Base-by-base conservation (phyloP, 2,329 filamentous ascomycete genomes). In the Talaromyces sp. region DNA sequence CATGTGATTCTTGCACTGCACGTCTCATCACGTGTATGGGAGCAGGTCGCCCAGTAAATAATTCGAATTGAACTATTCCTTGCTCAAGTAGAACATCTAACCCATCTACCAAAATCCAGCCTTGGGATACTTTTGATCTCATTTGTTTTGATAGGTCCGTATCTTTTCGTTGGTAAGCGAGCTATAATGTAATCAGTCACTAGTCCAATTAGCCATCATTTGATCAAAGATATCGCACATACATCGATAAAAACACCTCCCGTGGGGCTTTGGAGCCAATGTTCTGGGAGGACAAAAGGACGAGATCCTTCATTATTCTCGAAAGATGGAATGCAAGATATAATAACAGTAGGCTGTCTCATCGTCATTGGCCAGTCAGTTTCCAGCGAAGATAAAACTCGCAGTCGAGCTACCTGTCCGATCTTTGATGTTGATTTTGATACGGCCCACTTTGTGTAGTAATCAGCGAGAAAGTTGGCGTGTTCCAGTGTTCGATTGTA, bases 71-170 rank as follows among this genome's bases (percentile, higher is more conserved):
- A 5, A 75, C 76, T 52, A 78, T 77, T 0, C 75, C 76, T 65
- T 78, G 76, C 66, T 78, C 76, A 1, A 76, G 74, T 1, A 78
- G 72, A 16, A 78, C 73, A 35, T 78, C 76, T 4, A 78, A 73
- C 19, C 76, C 76, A 37, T 78, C 76, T 27, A 78, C 66, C 0
- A 75, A 71, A 11, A 76, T 73, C 76, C 75, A 78, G 14, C 76
- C 75, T 10, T 73, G 72, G 56, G 74, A 73, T 11, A 74, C 76
- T 27, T 75, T 68, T 3, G 70, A 69, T 16, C 74, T 74, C n/a
- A 77, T 76, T 41, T 45, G 19, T 5, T 27, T 61, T n/a, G 24
- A 24, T 14, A 61, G 45, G 4, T 27, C 19, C 2, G 45, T 41
- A 10, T 61, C 59, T 27, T 50, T 50, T 50, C n/a, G 31, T 16